Evolutionary conservation across 768 basidiomycete genomes (phyloP), one percentile per base, ranked within the genome.

Genomic region (Lentinula raphanica): DNA sequence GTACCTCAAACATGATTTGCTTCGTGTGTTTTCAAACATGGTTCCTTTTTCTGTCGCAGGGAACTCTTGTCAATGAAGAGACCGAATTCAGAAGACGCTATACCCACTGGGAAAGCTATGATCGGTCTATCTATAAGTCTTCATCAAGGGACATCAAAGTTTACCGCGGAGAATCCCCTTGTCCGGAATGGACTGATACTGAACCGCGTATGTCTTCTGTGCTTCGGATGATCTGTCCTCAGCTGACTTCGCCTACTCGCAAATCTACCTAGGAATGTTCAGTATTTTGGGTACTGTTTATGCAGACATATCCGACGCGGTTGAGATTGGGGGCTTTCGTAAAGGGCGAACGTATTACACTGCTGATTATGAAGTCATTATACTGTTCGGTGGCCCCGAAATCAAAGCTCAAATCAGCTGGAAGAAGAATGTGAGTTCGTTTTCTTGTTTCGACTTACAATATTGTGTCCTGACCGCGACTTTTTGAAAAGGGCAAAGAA

Each of bases 341-440:
- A 12, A 38, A 12, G 50, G 23, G 13, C 21, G 28, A 23, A 28
- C 27, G 5, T 63, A 58, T 36, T 62, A 32, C 38, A 5, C 13
- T 11, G 32, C 49, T 17, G 27, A 44, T 3, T 63, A 31, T 27
- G 46, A 58, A 4, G 42, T 74, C 1, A 54, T 72, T 6, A 54
- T 73, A 19, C 58, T 70, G 36, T 73, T 73, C 23, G 72, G 72
- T 19, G 44, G 69, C 49, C 71, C 73, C 2, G 73, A 73, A 55
- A 66, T 74, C 55, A 67, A 62, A 27, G 73, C 72, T 1, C 66
- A 71, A 31, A 66, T 74, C 54, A 60, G 67, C 56, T 73, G 73
- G 73, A 51, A 62, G 51, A 72, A 74, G 19, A 70, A 68, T 44
- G 72, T 73, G 56, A 38, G 72, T 66, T 19, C 38, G 15, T 11